Conservation (phyloP, 2,329 filamentous ascomycete genomes). For the Paecilomyces formosus region DNA sequence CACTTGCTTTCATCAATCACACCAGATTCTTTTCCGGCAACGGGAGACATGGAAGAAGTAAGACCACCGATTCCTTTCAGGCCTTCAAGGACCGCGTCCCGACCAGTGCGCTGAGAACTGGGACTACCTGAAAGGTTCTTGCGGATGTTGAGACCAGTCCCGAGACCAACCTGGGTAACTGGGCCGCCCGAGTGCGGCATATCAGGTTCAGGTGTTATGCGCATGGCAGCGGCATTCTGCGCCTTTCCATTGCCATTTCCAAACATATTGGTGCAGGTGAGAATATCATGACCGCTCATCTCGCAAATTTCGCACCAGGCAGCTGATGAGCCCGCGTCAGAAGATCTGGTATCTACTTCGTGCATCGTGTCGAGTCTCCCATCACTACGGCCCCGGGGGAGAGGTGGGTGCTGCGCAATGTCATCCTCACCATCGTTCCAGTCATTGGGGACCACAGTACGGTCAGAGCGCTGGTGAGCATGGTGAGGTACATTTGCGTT, state of each 20-base stretch:
- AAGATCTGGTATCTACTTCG: slow-evolving; percentile 41
- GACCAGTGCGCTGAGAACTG: slow-evolving; percentile 30
- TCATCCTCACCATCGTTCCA: slow-evolving; percentile 28
- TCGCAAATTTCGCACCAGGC: slow-evolving; percentile 97
- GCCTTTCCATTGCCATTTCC: slow-evolving; percentile 28
- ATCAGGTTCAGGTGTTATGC: background rate
- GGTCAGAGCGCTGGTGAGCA: slow-evolving; percentile 34
- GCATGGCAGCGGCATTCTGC: background rate
- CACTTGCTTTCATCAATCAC: slow-evolving; percentile 80
- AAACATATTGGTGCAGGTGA: slow-evolving; percentile 91
- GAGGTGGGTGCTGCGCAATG: slow-evolving; percentile 16
- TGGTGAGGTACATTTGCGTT: slow-evolving; percentile 21
- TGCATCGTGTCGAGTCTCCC: slow-evolving; percentile 32
- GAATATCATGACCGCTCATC: slow-evolving; percentile 81
- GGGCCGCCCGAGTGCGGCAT: slow-evolving; percentile 4
- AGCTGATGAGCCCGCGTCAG: slow-evolving; percentile 60
- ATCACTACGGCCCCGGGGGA: slow-evolving; percentile 18
- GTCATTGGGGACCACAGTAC: slow-evolving; percentile 34
- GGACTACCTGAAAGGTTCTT: slow-evolving; percentile 8
- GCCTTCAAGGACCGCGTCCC: slow-evolving; percentile 35
- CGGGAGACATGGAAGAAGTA: slow-evolving; percentile 48
- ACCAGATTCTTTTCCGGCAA: slow-evolving; percentile 71
- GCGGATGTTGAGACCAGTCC: background rate
- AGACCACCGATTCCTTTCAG: slow-evolving; percentile 33
- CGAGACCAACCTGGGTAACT: slow-evolving; percentile 7